Conservation (phyloP, 2,329 filamentous ascomycete genomes). For the Hypocreales sp. region DNA sequence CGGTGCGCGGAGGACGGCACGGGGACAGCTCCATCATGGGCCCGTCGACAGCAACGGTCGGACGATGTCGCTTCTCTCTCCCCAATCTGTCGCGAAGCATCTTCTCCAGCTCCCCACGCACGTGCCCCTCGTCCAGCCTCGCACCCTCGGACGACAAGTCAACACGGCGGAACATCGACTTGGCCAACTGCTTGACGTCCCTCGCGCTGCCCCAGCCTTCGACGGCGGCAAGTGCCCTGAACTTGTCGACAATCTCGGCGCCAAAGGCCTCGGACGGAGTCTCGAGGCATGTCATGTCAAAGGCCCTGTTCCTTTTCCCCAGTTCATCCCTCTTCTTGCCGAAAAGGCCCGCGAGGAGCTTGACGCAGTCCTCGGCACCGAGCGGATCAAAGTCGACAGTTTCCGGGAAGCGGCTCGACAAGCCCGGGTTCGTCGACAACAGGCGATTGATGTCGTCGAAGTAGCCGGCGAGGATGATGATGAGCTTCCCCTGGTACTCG, state of each 20-base stretch:
- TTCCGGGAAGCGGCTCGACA: conserved; percentile 51
- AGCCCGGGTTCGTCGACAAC: conserved; percentile 43
- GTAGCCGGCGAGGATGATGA: conserved; percentile 57
- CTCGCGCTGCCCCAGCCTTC: conserved; percentile 47
- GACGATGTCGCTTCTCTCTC: neutral
- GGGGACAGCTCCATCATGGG: neutral
- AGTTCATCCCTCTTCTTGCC: conserved; percentile 10
- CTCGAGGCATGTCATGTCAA: conserved; percentile 13
- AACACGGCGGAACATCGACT: conserved; percentile 27
- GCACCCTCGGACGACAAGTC: conserved; percentile 5
- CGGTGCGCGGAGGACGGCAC: too few relatives aligned
- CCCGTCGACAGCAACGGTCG: neutral
- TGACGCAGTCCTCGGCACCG: conserved; percentile 21
- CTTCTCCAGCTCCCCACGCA: conserved; percentile 6
- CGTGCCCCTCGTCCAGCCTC: conserved; percentile 5
- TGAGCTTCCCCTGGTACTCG: conserved; percentile 40
- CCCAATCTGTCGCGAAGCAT: conserved; percentile 9
- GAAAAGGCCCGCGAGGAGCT: conserved; percentile 22
- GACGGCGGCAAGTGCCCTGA: conserved; percentile 24
- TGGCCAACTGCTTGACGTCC: conserved; percentile 41
- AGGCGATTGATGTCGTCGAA: conserved; percentile 49
- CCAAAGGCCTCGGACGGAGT: conserved; percentile 4
- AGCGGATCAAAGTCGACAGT: conserved; percentile 38
- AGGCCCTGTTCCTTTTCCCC: conserved; percentile 3
- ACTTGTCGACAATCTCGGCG: conserved; percentile 8